phyloP scores from a whole-genome alignment of 768 basidiomycete species.

The Podaxis sp. region DNA sequence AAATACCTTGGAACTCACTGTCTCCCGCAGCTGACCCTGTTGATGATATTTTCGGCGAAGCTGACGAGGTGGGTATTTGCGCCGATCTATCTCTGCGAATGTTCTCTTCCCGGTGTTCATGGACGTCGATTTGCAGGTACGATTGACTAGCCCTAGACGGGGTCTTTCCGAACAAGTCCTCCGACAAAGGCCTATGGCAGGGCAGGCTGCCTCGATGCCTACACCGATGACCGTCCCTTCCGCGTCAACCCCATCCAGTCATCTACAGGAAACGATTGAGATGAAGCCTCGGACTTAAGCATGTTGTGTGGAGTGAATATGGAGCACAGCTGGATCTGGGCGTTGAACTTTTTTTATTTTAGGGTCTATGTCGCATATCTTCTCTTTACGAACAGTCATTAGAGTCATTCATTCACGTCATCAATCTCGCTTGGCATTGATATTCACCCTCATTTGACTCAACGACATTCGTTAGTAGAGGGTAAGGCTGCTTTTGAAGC shows the following conservation, averaged over 20 bases:
- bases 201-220: slow-evolving; percentile 16
- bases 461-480: not conserved
- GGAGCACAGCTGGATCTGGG: not conserved
- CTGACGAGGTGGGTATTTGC: slow-evolving; percentile 26
- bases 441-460: not conserved
- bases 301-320: not conserved
- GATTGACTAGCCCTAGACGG: slow-evolving; percentile 35
- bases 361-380: not conserved
- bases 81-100: slow-evolving; percentile 6
- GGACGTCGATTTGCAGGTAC: slow-evolving; percentile 26
- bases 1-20: not conserved
- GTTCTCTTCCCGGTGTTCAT: slow-evolving; percentile 7
- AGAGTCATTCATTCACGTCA: not conserved
- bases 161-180: slow-evolving; percentile 24
- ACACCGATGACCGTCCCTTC: not conserved
- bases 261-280: slow-evolving; percentile 31
- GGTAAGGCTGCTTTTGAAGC: not conserved
- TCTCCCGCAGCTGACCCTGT: slow-evolving; percentile 28
- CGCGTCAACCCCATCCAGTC: slow-evolving; percentile 9
- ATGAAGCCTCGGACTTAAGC: slow-evolving; percentile 29
- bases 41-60: slow-evolving; percentile 47
- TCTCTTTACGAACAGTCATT: not conserved
- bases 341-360: not conserved
- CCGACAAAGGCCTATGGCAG: slow-evolving; percentile 17
- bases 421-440: not conserved